These are phyloP conservation scores for Podochytrium sp. DNA, from an alignment of 192 early-diverging fungal species.

Conservation along the genomic window DNA sequence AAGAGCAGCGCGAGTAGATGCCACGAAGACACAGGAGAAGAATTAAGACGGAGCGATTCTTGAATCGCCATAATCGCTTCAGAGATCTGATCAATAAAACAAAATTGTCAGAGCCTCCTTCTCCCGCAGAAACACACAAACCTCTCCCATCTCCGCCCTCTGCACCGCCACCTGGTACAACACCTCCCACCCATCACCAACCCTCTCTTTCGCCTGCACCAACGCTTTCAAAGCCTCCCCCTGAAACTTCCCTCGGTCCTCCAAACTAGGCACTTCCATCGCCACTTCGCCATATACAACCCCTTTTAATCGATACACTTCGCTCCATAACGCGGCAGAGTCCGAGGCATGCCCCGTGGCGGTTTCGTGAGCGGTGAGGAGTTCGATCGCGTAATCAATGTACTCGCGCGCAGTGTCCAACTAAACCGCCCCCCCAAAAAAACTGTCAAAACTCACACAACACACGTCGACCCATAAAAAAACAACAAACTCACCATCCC, in stretches of 20 bases:
- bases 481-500: slow-evolving; percentile 45
- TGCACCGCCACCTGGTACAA: slow-evolving; percentile 53
- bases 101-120: not conserved
- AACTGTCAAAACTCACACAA: not conserved
- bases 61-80: slow-evolving; percentile 44
- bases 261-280: slow-evolving; percentile 38
- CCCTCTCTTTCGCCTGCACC: slow-evolving; percentile 7
- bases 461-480: not conserved
- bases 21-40: slow-evolving; percentile 41
- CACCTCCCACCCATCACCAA: slow-evolving; percentile 18
- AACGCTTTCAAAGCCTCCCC: slow-evolving; percentile 13
- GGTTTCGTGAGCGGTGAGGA: slow-evolving; percentile 41
- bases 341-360: not conserved
- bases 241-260: slow-evolving; percentile 34
- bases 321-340: not conserved
- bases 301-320: slow-evolving; percentile 35
- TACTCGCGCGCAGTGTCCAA: slow-evolving; percentile 40
- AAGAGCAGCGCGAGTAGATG: slow-evolving; percentile 54
- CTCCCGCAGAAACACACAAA: slow-evolving; percentile 4
- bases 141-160: slow-evolving; percentile 54
- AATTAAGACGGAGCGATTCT: slow-evolving; percentile 38
- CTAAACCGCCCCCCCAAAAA: slow-evolving; percentile 18
- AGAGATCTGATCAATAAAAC: slow-evolving; percentile 35
- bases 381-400: slow-evolving; percentile 45
- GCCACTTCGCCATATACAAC: slow-evolving; percentile 51